Conservation (phyloP, 2,329 filamentous ascomycete genomes). For the Hysterium pulicare region DNA sequence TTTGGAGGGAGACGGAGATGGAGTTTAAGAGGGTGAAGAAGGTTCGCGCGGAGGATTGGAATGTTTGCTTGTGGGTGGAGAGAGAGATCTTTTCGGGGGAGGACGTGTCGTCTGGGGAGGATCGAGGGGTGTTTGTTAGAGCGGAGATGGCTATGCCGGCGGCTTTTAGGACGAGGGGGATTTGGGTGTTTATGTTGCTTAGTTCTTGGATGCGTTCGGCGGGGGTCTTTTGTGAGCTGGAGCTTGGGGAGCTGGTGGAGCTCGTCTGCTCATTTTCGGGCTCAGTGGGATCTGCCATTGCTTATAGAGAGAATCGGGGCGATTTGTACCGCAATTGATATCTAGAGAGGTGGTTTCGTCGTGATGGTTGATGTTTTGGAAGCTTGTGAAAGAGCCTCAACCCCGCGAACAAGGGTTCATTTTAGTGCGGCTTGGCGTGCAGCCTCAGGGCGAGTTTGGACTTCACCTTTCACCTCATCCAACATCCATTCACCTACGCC, state of each 20-base stretch:
- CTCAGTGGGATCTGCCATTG: slow-evolving; percentile 1
- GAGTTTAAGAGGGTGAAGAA: slow-evolving; percentile 70
- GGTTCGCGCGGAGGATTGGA: slow-evolving; percentile 53
- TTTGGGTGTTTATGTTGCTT: slow-evolving; percentile 39
- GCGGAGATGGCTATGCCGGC: slow-evolving; percentile 63
- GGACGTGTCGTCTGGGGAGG: slow-evolving; percentile 21
- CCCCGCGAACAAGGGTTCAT: too few relatives aligned
- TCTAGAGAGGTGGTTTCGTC: neutral
- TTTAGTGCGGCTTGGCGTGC: neutral
- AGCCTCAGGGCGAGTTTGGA: too few relatives aligned
- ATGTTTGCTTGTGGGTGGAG: slow-evolving; percentile 51
- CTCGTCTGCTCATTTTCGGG: neutral
- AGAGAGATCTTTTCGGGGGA: slow-evolving; percentile 36
- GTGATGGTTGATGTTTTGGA: neutral
- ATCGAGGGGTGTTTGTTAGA: slow-evolving; percentile 51
- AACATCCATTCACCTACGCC: neutral
- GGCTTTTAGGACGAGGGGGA: slow-evolving; percentile 54
- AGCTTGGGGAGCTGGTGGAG: too few relatives aligned
- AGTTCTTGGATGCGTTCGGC: slow-evolving; percentile 31
- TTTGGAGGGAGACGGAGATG: slow-evolving; percentile 22
- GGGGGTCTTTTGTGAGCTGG: slow-evolving; percentile 15
- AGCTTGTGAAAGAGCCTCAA: too few relatives aligned
- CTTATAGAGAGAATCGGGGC: neutral
- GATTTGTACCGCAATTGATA: neutral
- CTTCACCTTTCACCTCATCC: neutral